These are phyloP conservation scores for Allomyces macrogynus DNA, from an alignment of 192 early-diverging fungal species.

Conservation along the genomic window DNA sequence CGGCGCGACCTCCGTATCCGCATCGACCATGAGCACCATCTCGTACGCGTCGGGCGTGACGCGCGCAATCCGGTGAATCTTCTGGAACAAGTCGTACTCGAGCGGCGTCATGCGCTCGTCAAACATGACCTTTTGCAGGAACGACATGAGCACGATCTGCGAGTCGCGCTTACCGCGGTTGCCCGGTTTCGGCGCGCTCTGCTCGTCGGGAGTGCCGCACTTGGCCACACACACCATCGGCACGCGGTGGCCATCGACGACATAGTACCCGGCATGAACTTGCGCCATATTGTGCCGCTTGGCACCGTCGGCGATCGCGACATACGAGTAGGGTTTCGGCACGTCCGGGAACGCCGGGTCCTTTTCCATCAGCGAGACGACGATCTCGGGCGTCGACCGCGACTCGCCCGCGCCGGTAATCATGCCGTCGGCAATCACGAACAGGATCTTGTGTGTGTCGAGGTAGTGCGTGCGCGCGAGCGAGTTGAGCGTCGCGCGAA, in stretches of 20 bases:
- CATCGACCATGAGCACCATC: constrained; percentile 47
- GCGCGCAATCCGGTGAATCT: constrained; percentile 55
- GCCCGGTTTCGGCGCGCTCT: constrained; percentile 42
- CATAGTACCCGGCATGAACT: constrained; percentile 84
- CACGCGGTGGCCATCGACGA: constrained; percentile 28
- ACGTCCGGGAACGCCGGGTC: constrained; percentile 35
- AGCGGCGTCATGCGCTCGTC: constrained; percentile 80
- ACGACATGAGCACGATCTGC: constrained; percentile 48
- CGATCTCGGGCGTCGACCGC: constrained; percentile 52
- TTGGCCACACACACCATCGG: constrained; percentile 59
- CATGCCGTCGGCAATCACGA: constrained; percentile 61
- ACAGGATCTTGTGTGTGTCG: constrained; percentile 49
- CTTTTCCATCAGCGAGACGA: constrained; percentile 58
- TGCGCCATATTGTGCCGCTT: constrained; percentile 85
- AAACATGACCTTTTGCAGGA: constrained; percentile 31
- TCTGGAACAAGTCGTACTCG: constrained; percentile 75
- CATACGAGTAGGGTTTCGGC: constrained; percentile 53
- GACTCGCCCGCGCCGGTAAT: constrained; percentile 50
- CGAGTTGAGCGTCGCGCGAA: constrained; percentile 56
- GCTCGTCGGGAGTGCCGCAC: constrained; percentile 44
- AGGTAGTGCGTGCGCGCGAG: constrained; percentile 51
- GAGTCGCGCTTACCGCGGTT: constrained; percentile 94
- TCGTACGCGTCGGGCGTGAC: constrained; percentile 57
- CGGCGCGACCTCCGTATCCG: constrained; percentile 66
- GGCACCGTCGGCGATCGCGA: constrained; percentile 75